Conservation (phyloP, 2,329 filamentous ascomycete genomes). For the Hypoxylon sp. region DNA sequence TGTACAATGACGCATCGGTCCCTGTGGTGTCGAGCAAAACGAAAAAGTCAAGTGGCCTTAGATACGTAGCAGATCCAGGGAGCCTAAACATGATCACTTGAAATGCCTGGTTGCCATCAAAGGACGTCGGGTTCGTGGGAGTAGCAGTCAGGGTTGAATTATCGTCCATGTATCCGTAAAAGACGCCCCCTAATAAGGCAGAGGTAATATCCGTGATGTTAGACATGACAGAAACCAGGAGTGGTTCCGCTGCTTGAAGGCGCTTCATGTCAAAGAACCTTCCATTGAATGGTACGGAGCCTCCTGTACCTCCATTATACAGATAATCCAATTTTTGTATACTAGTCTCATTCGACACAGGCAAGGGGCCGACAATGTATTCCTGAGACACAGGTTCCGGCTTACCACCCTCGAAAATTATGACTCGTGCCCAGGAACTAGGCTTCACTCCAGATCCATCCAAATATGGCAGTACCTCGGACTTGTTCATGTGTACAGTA, state of each 20-base stretch:
- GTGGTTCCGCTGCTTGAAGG: conserved; percentile 53
- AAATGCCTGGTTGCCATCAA: conserved; percentile 59
- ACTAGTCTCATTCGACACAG: conserved; percentile 57
- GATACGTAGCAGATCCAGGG: conserved; percentile 57
- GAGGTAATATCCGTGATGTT: conserved; percentile 63
- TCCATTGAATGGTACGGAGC: conserved; percentile 56
- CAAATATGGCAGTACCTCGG: conserved; percentile 61
- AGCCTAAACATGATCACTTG: conserved; percentile 61
- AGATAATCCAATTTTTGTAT: conserved; percentile 59
- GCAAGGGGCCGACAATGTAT: conserved; percentile 66
- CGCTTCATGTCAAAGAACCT: conserved; percentile 55
- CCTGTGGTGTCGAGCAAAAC: conserved; percentile 61
- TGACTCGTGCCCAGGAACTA: conserved; percentile 61
- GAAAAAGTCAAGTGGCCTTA: conserved; percentile 63
- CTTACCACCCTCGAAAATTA: conserved; percentile 62
- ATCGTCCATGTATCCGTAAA: conserved; percentile 53
- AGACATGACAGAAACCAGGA: conserved; percentile 58
- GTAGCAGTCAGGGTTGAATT: conserved; percentile 54
- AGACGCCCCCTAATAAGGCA: conserved; percentile 56
- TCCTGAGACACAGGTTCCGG: conserved; percentile 61
- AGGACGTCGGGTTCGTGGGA: conserved; percentile 56
- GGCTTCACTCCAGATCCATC: conserved; percentile 56
- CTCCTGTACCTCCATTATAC: conserved; percentile 60
- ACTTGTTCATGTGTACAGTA: conserved; percentile 65
- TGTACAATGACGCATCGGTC: conserved; percentile 60